Percentiles rank a stretch among this genome's conserved stretches.
Conservation (phyloP, 225 moss, liverwort and hornwort species). For the Pseudisothecium myosuroides region DNA sequence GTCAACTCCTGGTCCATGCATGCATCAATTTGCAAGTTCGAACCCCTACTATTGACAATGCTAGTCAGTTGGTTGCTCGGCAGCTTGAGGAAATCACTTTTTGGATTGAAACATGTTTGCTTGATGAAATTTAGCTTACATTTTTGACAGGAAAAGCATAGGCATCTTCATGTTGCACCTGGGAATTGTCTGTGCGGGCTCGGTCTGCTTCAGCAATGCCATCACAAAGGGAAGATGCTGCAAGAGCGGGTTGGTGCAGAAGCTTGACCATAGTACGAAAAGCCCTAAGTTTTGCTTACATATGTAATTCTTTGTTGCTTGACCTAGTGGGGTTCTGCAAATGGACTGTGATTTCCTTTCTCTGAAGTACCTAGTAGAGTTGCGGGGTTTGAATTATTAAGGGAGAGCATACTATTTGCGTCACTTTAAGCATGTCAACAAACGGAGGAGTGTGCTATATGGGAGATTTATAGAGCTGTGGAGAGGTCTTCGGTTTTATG, state of each 20-base stretch:
- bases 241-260: conserved; percentile 6
- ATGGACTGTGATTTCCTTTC: not conserved
- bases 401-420: not conserved
- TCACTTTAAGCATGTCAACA: not conserved
- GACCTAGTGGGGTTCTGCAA: not conserved
- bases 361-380: not conserved
- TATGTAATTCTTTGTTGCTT: not conserved
- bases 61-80: not conserved
- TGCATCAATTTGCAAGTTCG: not conserved
- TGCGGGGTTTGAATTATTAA: not conserved
- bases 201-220: conserved; percentile 34
- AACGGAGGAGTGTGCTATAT: not conserved
- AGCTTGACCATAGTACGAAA: not conserved
- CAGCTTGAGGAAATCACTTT: not conserved
- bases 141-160: conserved; percentile 3
- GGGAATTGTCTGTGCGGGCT: conserved; percentile 4
- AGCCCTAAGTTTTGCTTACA: not conserved
- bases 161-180: not conserved
- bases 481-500: not conserved
- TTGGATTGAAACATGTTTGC: not conserved
- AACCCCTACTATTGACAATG: too few species aligned
- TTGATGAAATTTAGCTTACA: not conserved
- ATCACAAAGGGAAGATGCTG: conserved; percentile 13
- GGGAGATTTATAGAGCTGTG: not conserved
- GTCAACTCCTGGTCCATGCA: not conserved